A percentile compares a stretch with the other conserved stretches of the same genome.
These are phyloP conservation scores for Saitozyma sp. DNA, from an alignment of 768 basidiomycete genomes.

Conservation along the genomic window DNA sequence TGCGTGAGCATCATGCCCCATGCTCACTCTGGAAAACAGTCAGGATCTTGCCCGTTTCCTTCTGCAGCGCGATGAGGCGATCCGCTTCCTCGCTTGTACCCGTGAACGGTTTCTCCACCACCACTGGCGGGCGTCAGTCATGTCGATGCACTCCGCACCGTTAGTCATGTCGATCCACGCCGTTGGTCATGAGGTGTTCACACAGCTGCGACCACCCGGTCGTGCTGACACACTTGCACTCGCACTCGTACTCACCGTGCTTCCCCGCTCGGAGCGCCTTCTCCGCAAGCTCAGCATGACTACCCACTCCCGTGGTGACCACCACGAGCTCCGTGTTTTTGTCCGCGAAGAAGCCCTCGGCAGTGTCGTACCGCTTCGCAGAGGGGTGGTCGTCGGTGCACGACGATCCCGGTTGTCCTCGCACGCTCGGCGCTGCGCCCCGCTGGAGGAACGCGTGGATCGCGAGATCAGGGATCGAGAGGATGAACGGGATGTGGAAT, in stretches of 20 bases:
- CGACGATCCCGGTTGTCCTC: neutral
- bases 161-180: too few relatives aligned
- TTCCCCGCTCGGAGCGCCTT: constrained; percentile 17
- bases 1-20: neutral
- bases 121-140: constrained; percentile 11
- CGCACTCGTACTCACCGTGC: constrained; percentile 12
- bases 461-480: constrained; percentile 1
- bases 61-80: constrained; percentile 17
- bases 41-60: constrained; percentile 25
- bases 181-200: neutral
- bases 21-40: constrained; percentile 30
- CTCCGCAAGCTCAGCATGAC: constrained; percentile 15
- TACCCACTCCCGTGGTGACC: constrained; percentile 4
- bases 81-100: constrained; percentile 16
- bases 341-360: constrained; percentile 19
- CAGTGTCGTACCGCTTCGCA: constrained; percentile 6
- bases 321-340: constrained; percentile 20
- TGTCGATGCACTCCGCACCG: too few relatives aligned
- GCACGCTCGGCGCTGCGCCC: neutral
- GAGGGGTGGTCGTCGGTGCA: constrained; percentile 13
- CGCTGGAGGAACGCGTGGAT: constrained; percentile 18
- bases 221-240: neutral
- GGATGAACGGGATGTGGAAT: constrained; percentile 76
- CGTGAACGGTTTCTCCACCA: constrained; percentile 31
- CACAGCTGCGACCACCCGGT: neutral